phyloP scores from a whole-genome alignment of 345 rosid species.

The Rhizophora apiculata region DNA sequence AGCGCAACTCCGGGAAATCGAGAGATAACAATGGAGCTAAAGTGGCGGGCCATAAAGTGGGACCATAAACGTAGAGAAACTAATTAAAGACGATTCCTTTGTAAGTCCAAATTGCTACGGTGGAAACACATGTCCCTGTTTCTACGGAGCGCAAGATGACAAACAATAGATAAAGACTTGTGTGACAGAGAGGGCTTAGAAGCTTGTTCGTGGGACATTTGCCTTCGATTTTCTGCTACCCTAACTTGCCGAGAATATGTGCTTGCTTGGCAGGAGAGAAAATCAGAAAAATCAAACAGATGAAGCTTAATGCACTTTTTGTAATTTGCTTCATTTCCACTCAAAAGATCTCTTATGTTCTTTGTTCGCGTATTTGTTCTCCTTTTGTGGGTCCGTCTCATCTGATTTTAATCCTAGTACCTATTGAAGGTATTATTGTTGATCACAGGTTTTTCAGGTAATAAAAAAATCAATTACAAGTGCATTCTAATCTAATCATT shows the following conservation, averaged over 20 bases:
- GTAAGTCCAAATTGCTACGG: too few species aligned
- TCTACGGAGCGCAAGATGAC: neutral
- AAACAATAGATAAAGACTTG: neutral
- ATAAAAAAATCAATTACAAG: too few species aligned
- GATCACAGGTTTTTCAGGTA: too few species aligned
- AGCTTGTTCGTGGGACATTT: neutral
- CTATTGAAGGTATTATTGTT: too few species aligned
- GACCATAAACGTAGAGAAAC: too few species aligned
- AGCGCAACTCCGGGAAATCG: neutral
- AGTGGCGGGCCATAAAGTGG: neutral
- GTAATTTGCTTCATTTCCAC: slow-evolving; percentile 34
- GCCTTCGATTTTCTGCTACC: too few species aligned
- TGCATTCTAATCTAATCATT: too few species aligned
- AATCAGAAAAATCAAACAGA: slow-evolving; percentile 22
- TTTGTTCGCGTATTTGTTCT: neutral
- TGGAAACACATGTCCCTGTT: too few species aligned
- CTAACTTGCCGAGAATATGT: slow-evolving; percentile 23
- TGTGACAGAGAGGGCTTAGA: neutral
- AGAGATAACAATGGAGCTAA: neutral
- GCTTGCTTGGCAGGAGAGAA: slow-evolving; percentile 39
- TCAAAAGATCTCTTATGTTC: slow-evolving; percentile 19
- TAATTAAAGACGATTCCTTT: too few species aligned
- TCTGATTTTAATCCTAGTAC: too few species aligned
- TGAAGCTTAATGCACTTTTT: slow-evolving; percentile 13
- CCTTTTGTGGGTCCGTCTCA: neutral